Evolutionary conservation across 257 asterid species (phyloP).

Genomic region (Rubia yunnanensis): DNA sequence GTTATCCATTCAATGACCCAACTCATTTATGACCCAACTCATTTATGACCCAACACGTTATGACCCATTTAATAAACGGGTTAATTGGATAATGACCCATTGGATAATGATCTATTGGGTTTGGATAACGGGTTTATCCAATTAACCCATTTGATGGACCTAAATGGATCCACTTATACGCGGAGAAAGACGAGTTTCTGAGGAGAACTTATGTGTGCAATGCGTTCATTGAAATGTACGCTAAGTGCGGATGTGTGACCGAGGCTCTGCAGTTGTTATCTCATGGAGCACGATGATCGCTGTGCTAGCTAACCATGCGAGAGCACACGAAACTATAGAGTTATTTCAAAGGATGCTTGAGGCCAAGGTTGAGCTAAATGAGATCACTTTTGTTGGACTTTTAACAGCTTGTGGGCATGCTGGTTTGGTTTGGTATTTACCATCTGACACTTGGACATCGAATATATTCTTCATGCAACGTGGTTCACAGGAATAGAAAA

Average conservation of each 20-base stretch:
- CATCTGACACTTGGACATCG: no score
- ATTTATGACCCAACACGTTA: no score
- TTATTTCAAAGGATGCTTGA: constrained; percentile 46
- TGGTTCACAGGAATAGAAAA: no score
- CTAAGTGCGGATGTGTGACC: constrained; percentile 54
- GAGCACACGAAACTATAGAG: constrained; percentile 47
- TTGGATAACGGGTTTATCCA: no score
- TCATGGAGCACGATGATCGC: constrained; percentile 75
- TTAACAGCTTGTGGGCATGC: constrained; percentile 75
- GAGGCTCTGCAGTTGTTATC: constrained; percentile 59
- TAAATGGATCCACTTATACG: constrained; percentile 64
- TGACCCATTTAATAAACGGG: no score
- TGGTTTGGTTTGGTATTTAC: no score
- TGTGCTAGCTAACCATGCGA: constrained; percentile 69
- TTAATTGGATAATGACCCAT: no score
- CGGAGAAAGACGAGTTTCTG: constrained; percentile 40
- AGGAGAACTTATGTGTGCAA: constrained; percentile 42
- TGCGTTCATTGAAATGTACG: constrained; percentile 75
- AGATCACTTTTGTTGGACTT: constrained; percentile 61
- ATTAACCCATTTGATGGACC: no score
- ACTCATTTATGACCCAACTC: no score
- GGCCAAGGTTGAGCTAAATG: constrained; percentile 43
- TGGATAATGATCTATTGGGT: no score
- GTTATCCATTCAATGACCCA: no score
- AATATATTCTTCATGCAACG: no score